Conservation (phyloP, 2,329 filamentous ascomycete genomes). For the Diaporthe helianthi region DNA sequence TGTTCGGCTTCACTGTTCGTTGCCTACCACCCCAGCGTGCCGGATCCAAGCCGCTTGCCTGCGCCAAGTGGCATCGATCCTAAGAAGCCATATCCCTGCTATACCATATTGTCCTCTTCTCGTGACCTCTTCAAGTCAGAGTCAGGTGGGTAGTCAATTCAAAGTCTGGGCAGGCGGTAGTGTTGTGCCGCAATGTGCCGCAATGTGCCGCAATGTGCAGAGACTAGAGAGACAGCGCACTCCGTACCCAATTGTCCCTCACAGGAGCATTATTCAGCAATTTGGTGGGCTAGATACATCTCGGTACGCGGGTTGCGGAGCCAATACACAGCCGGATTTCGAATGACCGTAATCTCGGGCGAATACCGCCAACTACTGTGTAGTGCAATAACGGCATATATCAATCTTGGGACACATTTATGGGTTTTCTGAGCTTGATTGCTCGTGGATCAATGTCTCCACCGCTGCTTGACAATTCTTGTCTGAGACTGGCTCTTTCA, state of each 20-base stretch:
- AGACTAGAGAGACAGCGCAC: too few species aligned
- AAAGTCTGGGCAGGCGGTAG: background rate
- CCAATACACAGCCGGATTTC: slow-evolving; percentile 20
- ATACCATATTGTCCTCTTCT: background rate
- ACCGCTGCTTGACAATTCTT: slow-evolving; percentile 6
- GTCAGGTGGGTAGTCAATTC: background rate
- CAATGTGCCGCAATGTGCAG: background rate
- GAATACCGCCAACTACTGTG: slow-evolving; percentile 18
- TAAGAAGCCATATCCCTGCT: background rate
- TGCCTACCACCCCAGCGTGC: background rate
- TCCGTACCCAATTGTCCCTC: background rate
- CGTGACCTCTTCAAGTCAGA: background rate
- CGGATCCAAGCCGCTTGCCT: background rate
- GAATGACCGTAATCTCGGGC: slow-evolving; percentile 27
- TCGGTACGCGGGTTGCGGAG: slow-evolving; percentile 25
- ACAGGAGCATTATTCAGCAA: background rate
- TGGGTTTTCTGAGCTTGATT: slow-evolving; percentile 13
- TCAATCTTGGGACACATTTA: background rate
- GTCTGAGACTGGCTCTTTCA: slow-evolving; percentile 26
- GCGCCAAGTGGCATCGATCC: background rate
- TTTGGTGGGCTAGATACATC: slow-evolving; percentile 14
- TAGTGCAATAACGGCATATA: slow-evolving; percentile 21
- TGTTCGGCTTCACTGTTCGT: slow-evolving; percentile 1
- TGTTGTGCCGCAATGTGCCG: background rate
- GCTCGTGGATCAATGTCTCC: slow-evolving; percentile 13